Base-by-base conservation (phyloP, 2,329 filamentous ascomycete species). In the Chrysoporthe austroafricana region DNA sequence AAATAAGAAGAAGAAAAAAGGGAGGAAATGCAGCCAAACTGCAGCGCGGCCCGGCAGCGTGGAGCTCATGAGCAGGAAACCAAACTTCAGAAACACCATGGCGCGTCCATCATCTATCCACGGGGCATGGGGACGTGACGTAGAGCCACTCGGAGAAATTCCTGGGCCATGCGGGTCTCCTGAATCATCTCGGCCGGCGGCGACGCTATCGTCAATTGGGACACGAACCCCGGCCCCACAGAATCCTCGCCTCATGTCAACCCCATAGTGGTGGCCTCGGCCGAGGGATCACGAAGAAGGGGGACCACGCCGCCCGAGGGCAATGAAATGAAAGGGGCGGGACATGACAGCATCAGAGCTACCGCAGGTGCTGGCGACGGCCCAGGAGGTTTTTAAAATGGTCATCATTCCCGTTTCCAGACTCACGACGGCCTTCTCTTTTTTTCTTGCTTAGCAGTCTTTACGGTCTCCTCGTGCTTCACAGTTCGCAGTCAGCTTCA, bases 121-220 rank as follows among this genome's bases (percentile, higher is more conserved):
- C 11, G 16, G 11, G 5, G 3, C 2, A 52, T 32, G 48, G 9
- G 21, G 9, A 52, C 50, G 21, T 34, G 26, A 32, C 21, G 21
- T 26, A 39, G n/a, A 36, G 39, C 62, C 62, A 63, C 21, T 63
- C 62, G 62, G 62, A 63, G 50, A 56, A 56, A 43, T 57, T 44
- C 39, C 36, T 16, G 11, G 39, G 39, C 43, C 50, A 43, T 44
- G 50, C 62, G 52, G n/a, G 50, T 54, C 62, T 56, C 62, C 48
- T 63, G 32, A 60, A 36, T 42, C 61, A 63, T 63, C 62, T 63
- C 62, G 50, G 54, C 62, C 21, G 50, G 11, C 13, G 39, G 62
- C 50, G 36, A 34, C 62, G 62, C 62, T 63, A 63, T 36, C 62
- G 4, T 63, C n/a, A 5, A 63, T 63, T 43, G 48, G 62, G 62